Percentiles rank a stretch among this genome's conserved stretches.
phyloP scores from a whole-genome alignment of 208 protist species.

The Vickermania spadyakhi region DNA sequence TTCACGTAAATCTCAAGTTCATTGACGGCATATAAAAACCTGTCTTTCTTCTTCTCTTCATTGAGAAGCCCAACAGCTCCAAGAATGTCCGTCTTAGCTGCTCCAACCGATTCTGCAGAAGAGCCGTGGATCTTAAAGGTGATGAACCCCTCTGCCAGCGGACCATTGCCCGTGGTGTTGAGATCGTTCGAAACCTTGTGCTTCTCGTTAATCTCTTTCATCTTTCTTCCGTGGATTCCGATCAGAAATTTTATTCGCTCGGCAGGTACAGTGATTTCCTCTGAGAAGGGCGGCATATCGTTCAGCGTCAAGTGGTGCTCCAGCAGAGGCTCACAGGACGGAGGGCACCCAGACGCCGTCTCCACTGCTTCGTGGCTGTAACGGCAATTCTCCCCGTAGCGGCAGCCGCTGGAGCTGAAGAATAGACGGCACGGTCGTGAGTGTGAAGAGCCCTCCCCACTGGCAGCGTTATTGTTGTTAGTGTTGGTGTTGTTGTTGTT shows the following conservation, averaged over 20 bases:
- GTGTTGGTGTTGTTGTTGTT: too few relatives aligned
- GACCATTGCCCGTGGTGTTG: conserved; percentile 47
- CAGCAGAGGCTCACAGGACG: conserved; percentile 2
- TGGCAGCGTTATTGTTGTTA: too few relatives aligned
- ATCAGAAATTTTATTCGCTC: conserved; percentile 71
- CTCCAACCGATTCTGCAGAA: conserved; percentile 37
- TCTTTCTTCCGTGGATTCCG: conserved; percentile 36
- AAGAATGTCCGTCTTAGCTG: conserved; percentile 55
- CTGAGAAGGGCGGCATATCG: conserved; percentile 24
- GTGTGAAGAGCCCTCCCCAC: too few relatives aligned
- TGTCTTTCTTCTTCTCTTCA: conserved; percentile 60
- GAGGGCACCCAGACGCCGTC: not conserved
- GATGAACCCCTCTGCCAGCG: conserved; percentile 29
- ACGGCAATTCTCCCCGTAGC: not conserved
- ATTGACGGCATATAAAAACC: conserved; percentile 77
- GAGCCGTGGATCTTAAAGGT: conserved; percentile 52
- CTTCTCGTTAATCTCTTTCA: conserved; percentile 54
- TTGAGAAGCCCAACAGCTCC: conserved; percentile 40
- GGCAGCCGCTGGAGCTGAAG: conserved; percentile 1
- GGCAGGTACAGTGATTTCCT: conserved; percentile 58
- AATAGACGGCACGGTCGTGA: not conserved
- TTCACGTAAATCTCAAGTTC: conserved; percentile 72
- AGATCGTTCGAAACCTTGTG: conserved; percentile 65
- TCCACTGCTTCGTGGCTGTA: conserved; percentile 9
- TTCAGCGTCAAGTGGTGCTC: conserved; percentile 2